Evolutionary conservation across 371 early-diverging fungal genomes (phyloP), one percentile per base, ranked within the genome.

Genomic region (Basidiobolus heterosporus): DNA sequence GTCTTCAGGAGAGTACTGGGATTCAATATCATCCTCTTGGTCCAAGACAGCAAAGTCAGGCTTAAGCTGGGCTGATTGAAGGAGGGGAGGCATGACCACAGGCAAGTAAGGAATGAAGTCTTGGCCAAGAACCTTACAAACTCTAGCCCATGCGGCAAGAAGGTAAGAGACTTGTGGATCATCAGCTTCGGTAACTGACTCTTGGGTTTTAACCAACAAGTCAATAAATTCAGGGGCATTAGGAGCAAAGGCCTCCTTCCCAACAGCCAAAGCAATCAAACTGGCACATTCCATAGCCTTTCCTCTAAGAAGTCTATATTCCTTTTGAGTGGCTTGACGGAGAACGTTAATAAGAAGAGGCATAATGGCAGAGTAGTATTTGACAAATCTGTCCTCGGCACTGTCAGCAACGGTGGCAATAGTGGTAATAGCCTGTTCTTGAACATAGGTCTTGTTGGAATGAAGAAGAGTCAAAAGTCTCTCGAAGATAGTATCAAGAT

Each of bases 401-500:
- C 81, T 79, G 61, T 93, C 95, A 8, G 97, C 96, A n/a, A 96
- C 83, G 2, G 93, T 88, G 43, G 97, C 95, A 46, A 98, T 85
- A 16, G 95, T 87, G 20, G 96, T 92, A 55, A 98, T 81, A 19
- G 91, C 91, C 64, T 96, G 96, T 62, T 96, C 95, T 65, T 94
- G 93, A 37, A 92, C 87, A 57, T 88, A 96, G 24, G 74, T 81
- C 62, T 82, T 82, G 42, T 70, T 61, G 3, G 82, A 80, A 57
- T 74, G 76, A 48, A 93, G 69, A 51, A 96, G 75, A 17, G 74
- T 64, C 59, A 89, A 55, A 40, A 94, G 78, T 49, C 80, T 80
- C 51, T 82, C 78, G 54, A 97, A 82, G 53, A 97, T 78, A 46
- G 76, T 69, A 62, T 86, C 87, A 50, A 97, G 66, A 57, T 86